Conservation (phyloP, 257 asterid genomes). For the Forsythia suspensa region DNA sequence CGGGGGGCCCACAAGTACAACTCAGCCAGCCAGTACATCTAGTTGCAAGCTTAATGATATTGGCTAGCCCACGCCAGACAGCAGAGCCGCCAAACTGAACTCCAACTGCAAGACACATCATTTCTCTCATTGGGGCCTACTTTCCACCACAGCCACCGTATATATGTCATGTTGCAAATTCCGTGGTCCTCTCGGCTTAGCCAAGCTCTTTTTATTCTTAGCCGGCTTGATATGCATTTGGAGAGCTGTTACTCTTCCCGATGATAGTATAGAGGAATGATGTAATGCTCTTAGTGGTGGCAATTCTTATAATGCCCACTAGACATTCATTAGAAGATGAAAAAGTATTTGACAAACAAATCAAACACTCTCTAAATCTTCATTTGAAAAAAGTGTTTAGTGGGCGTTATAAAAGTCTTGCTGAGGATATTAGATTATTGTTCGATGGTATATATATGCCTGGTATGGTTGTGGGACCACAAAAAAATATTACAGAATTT, state of each 20-base stretch:
- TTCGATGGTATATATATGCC: no score
- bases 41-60: constrained; percentile 34
- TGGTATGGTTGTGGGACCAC: background rate
- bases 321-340: no score
- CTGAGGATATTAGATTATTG: no score
- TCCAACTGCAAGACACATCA: background rate
- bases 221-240: constrained; percentile 13
- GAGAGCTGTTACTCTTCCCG: background rate
- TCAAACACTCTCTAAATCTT: no score
- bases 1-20: background rate
- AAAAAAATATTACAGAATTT: background rate
- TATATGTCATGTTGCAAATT: background rate
- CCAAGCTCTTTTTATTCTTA: background rate
- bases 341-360: no score
- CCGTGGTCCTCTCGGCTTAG: constrained; percentile 13
- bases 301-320: no score
- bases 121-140: constrained; percentile 20
- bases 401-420: no score
- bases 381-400: no score
- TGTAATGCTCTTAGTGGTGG: no score
- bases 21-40: constrained; percentile 5
- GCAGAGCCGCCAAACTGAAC: constrained; percentile 37
- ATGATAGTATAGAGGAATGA: no score
- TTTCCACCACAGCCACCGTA: constrained; percentile 22
- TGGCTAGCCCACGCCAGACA: constrained; percentile 51